phyloP scores from a whole-genome alignment of 352 stramenopile species.

The Stephanocyclus meneghinianus region DNA sequence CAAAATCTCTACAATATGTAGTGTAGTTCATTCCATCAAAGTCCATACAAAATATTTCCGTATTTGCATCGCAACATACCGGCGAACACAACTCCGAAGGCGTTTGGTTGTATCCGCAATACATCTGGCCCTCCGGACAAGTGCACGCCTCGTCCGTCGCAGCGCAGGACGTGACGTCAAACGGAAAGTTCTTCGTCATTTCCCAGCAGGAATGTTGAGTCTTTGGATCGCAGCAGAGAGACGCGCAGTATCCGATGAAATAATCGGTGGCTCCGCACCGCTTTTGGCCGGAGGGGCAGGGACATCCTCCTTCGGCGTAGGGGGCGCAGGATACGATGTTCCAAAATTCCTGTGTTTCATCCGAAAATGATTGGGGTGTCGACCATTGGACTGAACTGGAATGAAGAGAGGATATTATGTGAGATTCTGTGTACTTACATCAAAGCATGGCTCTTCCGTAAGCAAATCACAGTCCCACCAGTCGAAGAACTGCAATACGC shows the following conservation, averaged over 20 bases:
- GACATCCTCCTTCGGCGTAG: not conserved
- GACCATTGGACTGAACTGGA: too few species aligned
- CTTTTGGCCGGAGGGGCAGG: not conserved
- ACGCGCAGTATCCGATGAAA: not conserved
- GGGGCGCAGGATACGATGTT: not conserved
- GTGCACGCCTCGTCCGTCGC: not conserved
- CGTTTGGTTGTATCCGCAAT: not conserved
- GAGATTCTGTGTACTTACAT: not conserved
- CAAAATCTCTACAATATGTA: too few species aligned
- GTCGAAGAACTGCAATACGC: not conserved
- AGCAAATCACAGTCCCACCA: not conserved
- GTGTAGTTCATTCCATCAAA: too few species aligned
- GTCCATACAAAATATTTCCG: too few species aligned
- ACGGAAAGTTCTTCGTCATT: not conserved
- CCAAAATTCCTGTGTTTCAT: not conserved
- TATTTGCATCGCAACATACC: too few species aligned
- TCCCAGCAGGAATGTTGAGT: not conserved
- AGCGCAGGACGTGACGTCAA: not conserved
- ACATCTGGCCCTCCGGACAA: not conserved
- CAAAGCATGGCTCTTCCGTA: conserved; percentile 1
- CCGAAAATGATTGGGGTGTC: too few species aligned
- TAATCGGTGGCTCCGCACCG: not conserved
- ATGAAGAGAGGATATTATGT: too few species aligned
- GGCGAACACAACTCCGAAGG: not conserved
- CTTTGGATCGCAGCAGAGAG: not conserved